A percentile compares a stretch with the other conserved stretches of the same genome.
Evolutionary conservation across 306 rosid genomes (phyloP).

Genomic region (Macrotyloma uniflorum): DNA sequence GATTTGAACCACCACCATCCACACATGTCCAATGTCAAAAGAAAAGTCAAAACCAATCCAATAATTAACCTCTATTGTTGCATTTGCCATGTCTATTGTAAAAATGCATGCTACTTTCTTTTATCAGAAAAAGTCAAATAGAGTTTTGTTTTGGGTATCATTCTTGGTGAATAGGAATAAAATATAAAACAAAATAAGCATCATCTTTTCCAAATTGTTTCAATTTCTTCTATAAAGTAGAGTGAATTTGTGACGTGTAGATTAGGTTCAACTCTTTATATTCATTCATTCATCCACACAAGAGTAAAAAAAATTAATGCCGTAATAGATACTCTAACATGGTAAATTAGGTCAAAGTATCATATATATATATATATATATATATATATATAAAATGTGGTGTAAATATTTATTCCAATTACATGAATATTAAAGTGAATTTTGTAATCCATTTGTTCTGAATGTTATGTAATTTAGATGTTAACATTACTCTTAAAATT

Average conservation of each 20-base stretch:
- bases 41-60: conserved; percentile 28
- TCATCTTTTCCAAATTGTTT: background rate
- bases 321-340: no score
- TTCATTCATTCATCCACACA: no score
- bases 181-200: background rate
- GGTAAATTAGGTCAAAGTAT: no score
- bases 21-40: background rate
- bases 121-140: background rate
- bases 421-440: no score
- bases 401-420: no score
- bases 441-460: no score
- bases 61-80: background rate
- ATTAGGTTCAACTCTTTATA: no score
- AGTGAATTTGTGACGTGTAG: background rate
- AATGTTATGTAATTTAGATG: no score
- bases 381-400: no score
- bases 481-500: no score
- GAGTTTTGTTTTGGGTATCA: conserved; percentile 2
- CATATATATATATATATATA: no score
- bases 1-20: conserved; percentile 15
- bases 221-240: background rate
- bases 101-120: background rate
- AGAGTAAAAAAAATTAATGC: no score
- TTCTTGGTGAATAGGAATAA: background rate
- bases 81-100: conserved; percentile 21